Conservation (phyloP, 2,329 filamentous ascomycete genomes). For the Pseudogymnoascus sp. region DNA sequence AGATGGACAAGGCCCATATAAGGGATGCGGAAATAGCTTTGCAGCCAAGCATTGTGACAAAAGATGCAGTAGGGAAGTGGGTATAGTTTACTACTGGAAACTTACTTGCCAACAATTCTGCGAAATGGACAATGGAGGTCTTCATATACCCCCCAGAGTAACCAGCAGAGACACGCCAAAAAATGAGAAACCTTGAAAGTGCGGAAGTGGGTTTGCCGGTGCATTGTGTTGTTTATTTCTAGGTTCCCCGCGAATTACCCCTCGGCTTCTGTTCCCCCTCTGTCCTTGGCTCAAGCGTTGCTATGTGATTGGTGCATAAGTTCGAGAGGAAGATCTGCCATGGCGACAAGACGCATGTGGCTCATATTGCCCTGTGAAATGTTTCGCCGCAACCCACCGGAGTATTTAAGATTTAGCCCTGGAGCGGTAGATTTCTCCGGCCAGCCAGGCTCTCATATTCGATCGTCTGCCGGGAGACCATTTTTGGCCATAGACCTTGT, state of each 20-base stretch:
- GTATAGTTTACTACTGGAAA: not conserved
- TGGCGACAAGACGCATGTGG: not conserved
- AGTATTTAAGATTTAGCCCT: conserved; percentile 1
- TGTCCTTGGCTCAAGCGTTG: not conserved
- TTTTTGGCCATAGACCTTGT: not conserved
- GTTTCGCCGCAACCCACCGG: conserved; percentile 1
- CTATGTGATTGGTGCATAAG: not conserved
- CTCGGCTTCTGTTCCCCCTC: not conserved
- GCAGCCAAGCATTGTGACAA: not conserved
- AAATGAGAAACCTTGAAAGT: not conserved
- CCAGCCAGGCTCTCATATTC: not conserved
- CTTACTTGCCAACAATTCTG: not conserved
- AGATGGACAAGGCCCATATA: not conserved
- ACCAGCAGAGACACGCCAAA: not conserved
- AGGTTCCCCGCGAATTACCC: conserved; percentile 6
- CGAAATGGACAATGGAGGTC: not conserved
- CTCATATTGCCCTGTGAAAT: not conserved
- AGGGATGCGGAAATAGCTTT: not conserved
- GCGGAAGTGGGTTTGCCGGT: not conserved
- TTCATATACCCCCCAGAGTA: not conserved
- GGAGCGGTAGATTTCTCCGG: not conserved
- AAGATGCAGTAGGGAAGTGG: not conserved
- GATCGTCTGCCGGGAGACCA: conserved; percentile 1
- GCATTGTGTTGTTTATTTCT: not conserved
- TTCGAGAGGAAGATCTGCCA: not conserved